phyloP scores from a whole-genome alignment of 2,329 filamentous ascomycete genomes.

The Thermochaetoides dissita region DNA sequence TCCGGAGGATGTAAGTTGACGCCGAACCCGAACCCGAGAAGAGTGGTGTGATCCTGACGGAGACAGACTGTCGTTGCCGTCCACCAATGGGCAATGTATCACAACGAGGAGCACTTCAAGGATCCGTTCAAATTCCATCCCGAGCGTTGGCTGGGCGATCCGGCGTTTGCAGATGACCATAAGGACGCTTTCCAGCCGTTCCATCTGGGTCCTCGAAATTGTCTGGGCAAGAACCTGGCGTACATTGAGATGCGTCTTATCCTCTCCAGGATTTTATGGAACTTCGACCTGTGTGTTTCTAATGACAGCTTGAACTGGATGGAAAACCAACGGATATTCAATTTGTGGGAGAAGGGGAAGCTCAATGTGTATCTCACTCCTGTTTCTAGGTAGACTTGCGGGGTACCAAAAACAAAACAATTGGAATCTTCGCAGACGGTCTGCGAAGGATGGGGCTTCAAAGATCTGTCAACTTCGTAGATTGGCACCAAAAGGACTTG shows the following conservation, averaged over 20 bases:
- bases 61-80: conserved; percentile 27
- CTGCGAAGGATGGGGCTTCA: too few relatives aligned
- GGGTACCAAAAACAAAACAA: too few relatives aligned
- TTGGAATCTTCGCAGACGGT: too few relatives aligned
- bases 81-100: conserved; percentile 31
- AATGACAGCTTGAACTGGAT: conserved; percentile 26
- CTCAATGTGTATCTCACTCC: conserved; percentile 25
- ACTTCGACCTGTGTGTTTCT: conserved; percentile 31
- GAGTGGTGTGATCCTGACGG: not conserved
- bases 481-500: too few relatives aligned
- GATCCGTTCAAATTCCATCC: conserved; percentile 32
- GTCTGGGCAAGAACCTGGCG: conserved; percentile 35
- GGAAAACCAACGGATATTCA: conserved; percentile 23
- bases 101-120: conserved; percentile 29
- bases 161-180: conserved; percentile 27
- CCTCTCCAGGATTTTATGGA: conserved; percentile 32
- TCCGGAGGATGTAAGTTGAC: conserved; percentile 20
- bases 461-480: too few relatives aligned
- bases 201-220: conserved; percentile 33
- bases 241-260: conserved; percentile 37
- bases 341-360: conserved; percentile 27
- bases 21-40: too few relatives aligned
- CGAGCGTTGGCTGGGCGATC: conserved; percentile 31
- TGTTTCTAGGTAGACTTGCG: conserved; percentile 7
- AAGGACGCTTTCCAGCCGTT: conserved; percentile 33